These are phyloP conservation scores for Naegleria gruberi DNA, from an alignment of 208 protist genomes.

Conservation along the genomic window DNA sequence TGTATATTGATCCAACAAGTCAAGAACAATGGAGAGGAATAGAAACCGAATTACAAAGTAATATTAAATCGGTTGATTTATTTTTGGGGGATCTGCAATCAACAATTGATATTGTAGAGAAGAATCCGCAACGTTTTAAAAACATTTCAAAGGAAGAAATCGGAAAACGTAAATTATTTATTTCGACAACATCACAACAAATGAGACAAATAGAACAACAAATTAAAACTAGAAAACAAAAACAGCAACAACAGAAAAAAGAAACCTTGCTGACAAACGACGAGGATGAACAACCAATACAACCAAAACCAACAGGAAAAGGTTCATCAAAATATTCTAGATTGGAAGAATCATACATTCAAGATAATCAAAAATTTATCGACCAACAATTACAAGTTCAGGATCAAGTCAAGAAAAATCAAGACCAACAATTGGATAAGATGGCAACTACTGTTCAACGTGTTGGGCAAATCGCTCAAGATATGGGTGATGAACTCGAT, in stretches of 20 bases:
- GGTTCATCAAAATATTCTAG: neutral
- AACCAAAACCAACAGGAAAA: neutral
- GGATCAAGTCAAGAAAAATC: neutral
- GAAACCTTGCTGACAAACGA: neutral
- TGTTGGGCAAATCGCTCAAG: neutral
- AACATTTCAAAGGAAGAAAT: neutral
- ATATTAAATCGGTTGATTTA: neutral
- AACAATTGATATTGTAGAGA: neutral
- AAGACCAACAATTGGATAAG: neutral
- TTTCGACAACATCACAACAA: neutral
- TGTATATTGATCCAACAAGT: too few species aligned
- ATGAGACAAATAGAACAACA: neutral
- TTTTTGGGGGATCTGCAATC: neutral
- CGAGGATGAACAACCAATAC: neutral
- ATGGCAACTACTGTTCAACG: neutral
- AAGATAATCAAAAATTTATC: slow-evolving; percentile 4
- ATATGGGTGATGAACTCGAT: slow-evolving; percentile 9
- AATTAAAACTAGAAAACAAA: neutral
- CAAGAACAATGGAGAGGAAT: neutral
- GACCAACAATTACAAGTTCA: neutral
- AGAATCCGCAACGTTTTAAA: neutral
- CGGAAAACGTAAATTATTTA: neutral
- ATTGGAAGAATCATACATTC: neutral
- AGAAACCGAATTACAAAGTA: neutral
- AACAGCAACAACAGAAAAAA: neutral